Evolutionary conservation across 495 filamentous ascomycete species (phyloP).

Genomic region (Daldinia childiae): DNA sequence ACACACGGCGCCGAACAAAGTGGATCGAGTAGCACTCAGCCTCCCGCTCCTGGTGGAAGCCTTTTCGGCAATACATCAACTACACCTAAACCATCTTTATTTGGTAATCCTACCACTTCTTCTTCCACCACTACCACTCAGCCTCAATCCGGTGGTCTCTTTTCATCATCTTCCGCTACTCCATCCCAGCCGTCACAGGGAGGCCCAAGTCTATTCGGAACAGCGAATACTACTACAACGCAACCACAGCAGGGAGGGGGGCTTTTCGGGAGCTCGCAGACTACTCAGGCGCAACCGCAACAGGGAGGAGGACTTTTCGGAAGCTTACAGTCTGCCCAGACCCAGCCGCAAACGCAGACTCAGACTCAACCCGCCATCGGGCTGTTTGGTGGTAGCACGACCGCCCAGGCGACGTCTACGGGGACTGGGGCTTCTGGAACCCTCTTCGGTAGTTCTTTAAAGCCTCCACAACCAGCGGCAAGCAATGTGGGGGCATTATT

Average conservation of each 20-base stretch:
- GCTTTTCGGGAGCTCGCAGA: constrained; percentile 49
- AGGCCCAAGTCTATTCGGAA: constrained; percentile 34
- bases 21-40: constrained; percentile 53
- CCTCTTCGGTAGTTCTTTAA: constrained; percentile 46
- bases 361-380: constrained; percentile 52
- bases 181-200: constrained; percentile 42
- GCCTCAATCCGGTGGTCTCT: constrained; percentile 50
- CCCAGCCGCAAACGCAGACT: constrained; percentile 43
- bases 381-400: constrained; percentile 55
- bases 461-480: constrained; percentile 33
- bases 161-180: constrained; percentile 34
- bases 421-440: constrained; percentile 42
- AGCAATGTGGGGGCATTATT: constrained; percentile 42
- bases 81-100: constrained; percentile 60
- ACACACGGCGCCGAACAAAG: constrained; percentile 35
- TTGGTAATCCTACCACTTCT: constrained; percentile 56
- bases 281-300: constrained; percentile 32
- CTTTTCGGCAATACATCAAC: constrained; percentile 38
- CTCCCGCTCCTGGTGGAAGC: constrained; percentile 44
- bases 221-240: constrained; percentile 36
- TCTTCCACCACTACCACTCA: constrained; percentile 45
- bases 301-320: no score
- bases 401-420: constrained; percentile 43
- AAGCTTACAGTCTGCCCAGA: background rate
- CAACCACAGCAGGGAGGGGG: constrained; percentile 47